Conservation (phyloP, 31 red algal genomes). For the Porphyra umbilicalis region DNA sequence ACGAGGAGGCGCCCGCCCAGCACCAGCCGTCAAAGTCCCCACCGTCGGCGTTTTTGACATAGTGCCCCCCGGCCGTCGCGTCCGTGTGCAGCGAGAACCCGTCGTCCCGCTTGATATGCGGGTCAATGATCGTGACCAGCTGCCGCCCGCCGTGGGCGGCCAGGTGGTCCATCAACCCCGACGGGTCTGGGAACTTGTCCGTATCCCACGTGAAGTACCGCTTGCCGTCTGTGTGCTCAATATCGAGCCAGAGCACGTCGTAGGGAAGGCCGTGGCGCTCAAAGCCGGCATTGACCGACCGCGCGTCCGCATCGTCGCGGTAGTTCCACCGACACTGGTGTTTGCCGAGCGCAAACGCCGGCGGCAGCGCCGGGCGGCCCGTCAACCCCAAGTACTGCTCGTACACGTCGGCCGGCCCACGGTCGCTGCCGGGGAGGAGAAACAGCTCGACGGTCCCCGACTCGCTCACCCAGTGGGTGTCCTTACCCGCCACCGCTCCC, state of each 20-base stretch:
- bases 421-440: conserved; percentile 41
- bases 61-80: conserved; percentile 46
- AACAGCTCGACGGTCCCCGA: conserved; percentile 74
- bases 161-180: conserved; percentile 51
- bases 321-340: conserved; percentile 99
- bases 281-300: conserved; percentile 62
- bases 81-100: conserved; percentile 62
- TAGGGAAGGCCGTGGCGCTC: conserved; percentile 85
- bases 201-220: conserved; percentile 98
- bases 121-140: conserved; percentile 97
- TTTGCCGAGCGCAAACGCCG: conserved; percentile 82
- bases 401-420: conserved; percentile 18
- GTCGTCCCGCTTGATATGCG: conserved; percentile 88
- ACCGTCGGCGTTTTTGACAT: conserved; percentile 71
- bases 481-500: conserved; percentile 11
- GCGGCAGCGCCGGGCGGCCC: conserved; percentile 75
- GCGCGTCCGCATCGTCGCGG: conserved; percentile 72
- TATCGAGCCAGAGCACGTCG: conserved; percentile 97
- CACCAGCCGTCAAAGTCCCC: conserved; percentile 79
- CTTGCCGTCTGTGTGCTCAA: conserved; percentile 98
- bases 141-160: conserved; percentile 52
- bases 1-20: conserved; percentile 87
- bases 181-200: conserved; percentile 82
- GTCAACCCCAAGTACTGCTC: conserved; percentile 68
- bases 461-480: conserved; percentile 79